Percentiles rank a stretch among this genome's conserved stretches.
Evolutionary conservation across 129 eudicot genomes (phyloP).

Genomic region (Arctium minus): DNA sequence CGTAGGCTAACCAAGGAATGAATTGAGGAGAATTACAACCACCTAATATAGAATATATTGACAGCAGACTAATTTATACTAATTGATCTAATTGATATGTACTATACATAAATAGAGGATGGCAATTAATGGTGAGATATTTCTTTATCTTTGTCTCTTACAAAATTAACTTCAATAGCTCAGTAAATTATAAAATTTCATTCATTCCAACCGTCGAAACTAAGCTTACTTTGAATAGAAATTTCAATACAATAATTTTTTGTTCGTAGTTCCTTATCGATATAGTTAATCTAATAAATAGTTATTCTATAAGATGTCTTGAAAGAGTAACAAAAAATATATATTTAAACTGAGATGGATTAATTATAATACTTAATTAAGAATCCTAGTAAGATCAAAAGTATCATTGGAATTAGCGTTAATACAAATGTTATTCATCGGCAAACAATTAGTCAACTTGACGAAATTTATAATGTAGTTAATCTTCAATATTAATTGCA

Average conservation of each 20-base stretch:
- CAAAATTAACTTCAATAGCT: too few species aligned
- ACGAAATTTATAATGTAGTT: neutral
- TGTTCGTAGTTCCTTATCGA: too few species aligned
- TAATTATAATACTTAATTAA: neutral
- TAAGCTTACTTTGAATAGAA: neutral
- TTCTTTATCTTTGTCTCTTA: too few species aligned
- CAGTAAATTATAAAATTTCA: neutral
- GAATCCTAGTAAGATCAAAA: slow-evolving; percentile 26
- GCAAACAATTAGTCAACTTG: slow-evolving; percentile 24
- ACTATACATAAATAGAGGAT: too few species aligned
- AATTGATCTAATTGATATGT: too few species aligned
- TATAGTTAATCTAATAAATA: neutral
- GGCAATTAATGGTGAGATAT: too few species aligned
- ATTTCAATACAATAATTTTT: neutral
- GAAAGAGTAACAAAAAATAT: neutral
- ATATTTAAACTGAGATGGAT: neutral
- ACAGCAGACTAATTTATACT: too few species aligned
- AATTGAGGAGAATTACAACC: too few species aligned
- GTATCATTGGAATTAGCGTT: slow-evolving; percentile 12
- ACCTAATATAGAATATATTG: too few species aligned
- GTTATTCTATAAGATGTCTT: neutral
- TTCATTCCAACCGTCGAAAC: neutral
- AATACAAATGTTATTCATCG: slow-evolving; percentile 5
- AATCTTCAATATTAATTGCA: neutral
- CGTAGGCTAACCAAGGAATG: too few species aligned